These are phyloP conservation scores for Combretum micranthum DNA, from an alignment of 345 rosid genomes.

Conservation along the genomic window DNA sequence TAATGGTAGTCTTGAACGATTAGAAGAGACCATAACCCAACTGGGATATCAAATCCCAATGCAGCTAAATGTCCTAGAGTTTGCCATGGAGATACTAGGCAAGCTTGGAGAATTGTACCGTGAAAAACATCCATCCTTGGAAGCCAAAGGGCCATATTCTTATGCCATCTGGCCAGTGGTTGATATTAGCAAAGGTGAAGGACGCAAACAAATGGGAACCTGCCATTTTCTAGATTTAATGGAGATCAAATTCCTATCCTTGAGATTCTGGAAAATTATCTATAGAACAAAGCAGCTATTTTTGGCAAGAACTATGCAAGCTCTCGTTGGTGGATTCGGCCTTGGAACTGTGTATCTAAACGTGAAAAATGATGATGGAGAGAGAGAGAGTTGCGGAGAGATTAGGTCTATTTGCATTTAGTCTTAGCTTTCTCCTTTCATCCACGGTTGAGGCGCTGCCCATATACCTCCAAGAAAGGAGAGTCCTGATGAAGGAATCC, in stretches of 20 bases:
- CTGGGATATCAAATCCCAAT: constrained; percentile 61
- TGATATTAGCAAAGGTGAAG: constrained; percentile 5
- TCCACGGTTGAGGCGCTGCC: constrained; percentile 95
- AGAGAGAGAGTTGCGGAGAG: constrained; percentile 61
- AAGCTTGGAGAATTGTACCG: constrained; percentile 29
- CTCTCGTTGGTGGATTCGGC: constrained; percentile 70
- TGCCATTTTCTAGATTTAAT: constrained; percentile 17
- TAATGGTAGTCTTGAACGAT: constrained; percentile 47
- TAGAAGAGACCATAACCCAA: constrained; percentile 50
- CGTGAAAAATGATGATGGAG: constrained; percentile 50
- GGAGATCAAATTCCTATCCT: constrained; percentile 62
- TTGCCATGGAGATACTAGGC: constrained; percentile 74
- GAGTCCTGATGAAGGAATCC: constrained; percentile 81
- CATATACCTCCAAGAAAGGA: constrained; percentile 74
- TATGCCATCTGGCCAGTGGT: constrained; percentile 26
- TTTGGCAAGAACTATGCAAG: constrained; percentile 84
- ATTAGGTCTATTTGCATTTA: constrained; percentile 78
- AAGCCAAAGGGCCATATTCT: constrained; percentile 12
- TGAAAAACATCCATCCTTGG: constrained; percentile 6
- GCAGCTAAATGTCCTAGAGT: constrained; percentile 68
- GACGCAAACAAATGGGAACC: not conserved
- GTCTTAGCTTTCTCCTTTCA: constrained; percentile 81
- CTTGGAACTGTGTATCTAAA: constrained; percentile 69
- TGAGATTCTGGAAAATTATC: constrained; percentile 74
- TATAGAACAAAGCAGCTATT: constrained; percentile 76